phyloP scores from a whole-genome alignment of 768 basidiomycete species.

The Rhizopogon roseolus region DNA sequence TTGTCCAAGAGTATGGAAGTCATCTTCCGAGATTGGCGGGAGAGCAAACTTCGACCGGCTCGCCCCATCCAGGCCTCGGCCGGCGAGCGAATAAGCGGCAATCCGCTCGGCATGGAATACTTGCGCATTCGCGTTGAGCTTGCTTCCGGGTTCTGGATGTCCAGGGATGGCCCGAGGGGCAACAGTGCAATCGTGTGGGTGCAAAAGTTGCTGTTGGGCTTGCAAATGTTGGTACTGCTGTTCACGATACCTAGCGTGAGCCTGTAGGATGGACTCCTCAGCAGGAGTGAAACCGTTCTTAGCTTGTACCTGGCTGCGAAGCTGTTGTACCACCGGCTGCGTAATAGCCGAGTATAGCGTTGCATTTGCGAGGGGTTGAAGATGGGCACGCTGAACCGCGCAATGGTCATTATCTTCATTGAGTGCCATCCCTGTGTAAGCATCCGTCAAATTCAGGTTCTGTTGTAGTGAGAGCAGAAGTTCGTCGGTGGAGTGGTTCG shows the following conservation, averaged over 20 bases:
- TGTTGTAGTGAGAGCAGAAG: conserved; percentile 31
- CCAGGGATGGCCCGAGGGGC: neutral
- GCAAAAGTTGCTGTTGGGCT: neutral
- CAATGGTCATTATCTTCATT: conserved; percentile 11
- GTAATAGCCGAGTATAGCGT: conserved; percentile 7
- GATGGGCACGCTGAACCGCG: conserved; percentile 13
- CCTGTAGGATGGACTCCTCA: conserved; percentile 65
- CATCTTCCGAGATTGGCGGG: conserved; percentile 30
- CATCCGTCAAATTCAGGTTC: conserved; percentile 13
- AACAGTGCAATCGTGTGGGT: neutral
- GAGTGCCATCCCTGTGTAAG: conserved; percentile 10
- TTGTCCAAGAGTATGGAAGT: conserved; percentile 26
- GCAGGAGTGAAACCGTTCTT: conserved; percentile 61
- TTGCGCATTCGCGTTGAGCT: conserved; percentile 5
- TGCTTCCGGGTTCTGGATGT: conserved; percentile 2
- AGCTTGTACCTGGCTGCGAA: conserved; percentile 29
- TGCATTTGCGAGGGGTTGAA: conserved; percentile 19
- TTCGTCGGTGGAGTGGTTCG: conserved; percentile 35
- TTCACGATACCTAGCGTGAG: conserved; percentile 28
- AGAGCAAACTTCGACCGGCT: conserved; percentile 5
- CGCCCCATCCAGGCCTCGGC: neutral
- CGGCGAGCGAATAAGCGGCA: neutral
- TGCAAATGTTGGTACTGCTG: conserved; percentile 16
- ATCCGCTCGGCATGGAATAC: conserved; percentile 3
- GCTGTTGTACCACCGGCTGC: conserved; percentile 2